Percentiles rank a stretch among this genome's conserved stretches.
phyloP scores from a whole-genome alignment of 2,329 filamentous ascomycete species.

The Fusarium piperis region DNA sequence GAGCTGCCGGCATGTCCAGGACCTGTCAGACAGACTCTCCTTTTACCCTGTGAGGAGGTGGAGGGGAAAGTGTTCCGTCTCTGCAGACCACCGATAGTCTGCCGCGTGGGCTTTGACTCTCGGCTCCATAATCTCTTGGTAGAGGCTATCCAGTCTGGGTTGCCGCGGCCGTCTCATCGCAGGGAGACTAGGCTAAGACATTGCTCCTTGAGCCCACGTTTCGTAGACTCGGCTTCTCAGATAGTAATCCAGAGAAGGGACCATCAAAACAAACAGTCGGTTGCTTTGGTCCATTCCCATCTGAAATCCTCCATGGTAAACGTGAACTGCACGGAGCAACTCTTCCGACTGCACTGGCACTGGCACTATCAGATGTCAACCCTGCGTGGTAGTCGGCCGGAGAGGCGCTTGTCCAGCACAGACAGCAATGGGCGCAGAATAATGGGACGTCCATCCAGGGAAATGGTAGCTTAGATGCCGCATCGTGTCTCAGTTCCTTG shows the following conservation, averaged over 20 bases:
- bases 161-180: constrained; percentile 6
- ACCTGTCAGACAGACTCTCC: background rate
- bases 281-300: constrained; percentile 2
- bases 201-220: constrained; percentile 22
- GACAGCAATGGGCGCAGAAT: background rate
- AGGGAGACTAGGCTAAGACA: constrained; percentile 31
- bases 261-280: constrained; percentile 8
- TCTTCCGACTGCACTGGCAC: constrained; percentile 10
- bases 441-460: constrained; percentile 6
- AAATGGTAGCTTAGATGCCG: constrained; percentile 1
- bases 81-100: constrained; percentile 25
- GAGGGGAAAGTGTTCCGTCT: constrained; percentile 5
- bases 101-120: constrained; percentile 17
- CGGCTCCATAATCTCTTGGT: background rate
- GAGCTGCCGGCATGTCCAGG: background rate
- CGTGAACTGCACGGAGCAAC: constrained; percentile 19
- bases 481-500: constrained; percentile 25
- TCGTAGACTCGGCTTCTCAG: constrained; percentile 8
- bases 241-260: constrained; percentile 22
- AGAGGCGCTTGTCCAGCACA: background rate
- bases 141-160: background rate
- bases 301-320: background rate
- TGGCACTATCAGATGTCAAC: constrained; percentile 16
- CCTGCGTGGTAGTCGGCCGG: background rate
- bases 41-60: constrained; percentile 15